phyloP scores from a whole-genome alignment of 1,139 yeast species.

The Arxiozyma telluris region DNA sequence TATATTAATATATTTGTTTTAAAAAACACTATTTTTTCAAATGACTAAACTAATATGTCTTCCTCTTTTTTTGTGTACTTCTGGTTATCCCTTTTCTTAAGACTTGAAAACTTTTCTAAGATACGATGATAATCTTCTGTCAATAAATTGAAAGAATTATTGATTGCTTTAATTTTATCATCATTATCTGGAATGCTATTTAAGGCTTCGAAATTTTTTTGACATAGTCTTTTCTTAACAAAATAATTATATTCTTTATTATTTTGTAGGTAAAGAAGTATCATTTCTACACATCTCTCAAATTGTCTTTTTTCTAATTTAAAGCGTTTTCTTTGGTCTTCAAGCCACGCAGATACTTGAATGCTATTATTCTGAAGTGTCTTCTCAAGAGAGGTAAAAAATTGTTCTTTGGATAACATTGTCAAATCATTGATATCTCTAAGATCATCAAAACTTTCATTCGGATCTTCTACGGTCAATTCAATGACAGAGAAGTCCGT shows the following conservation, averaged over 20 bases:
- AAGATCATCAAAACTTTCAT: constrained; percentile 83
- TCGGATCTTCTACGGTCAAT: constrained; percentile 90
- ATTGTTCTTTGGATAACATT: constrained; percentile 35
- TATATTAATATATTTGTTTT: neutral
- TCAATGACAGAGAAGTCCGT: constrained; percentile 50
- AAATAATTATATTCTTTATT: neutral
- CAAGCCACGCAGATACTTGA: constrained; percentile 35
- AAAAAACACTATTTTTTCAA: neutral
- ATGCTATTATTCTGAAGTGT: constrained; percentile 14
- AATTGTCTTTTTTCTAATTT: constrained; percentile 78
- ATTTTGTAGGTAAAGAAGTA: constrained; percentile 38
- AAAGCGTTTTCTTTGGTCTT: constrained; percentile 28
- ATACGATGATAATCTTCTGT: constrained; percentile 58
- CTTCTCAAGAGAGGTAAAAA: constrained; percentile 22
- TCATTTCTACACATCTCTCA: constrained; percentile 68
- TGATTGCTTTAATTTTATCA: constrained; percentile 52
- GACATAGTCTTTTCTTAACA: constrained; percentile 46
- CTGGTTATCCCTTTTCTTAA: neutral
- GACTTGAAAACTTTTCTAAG: neutral
- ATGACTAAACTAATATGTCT: neutral
- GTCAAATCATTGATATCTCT: constrained; percentile 75
- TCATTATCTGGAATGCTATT: constrained; percentile 54
- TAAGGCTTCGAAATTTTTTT: constrained; percentile 73
- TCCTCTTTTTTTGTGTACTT: too few species aligned
- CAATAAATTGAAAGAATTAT: constrained; percentile 62